Percentiles rank a stretch among this genome's conserved stretches.
phyloP scores from a whole-genome alignment of 805 yeast species.

The Hanseniaspora valbyensis region DNA sequence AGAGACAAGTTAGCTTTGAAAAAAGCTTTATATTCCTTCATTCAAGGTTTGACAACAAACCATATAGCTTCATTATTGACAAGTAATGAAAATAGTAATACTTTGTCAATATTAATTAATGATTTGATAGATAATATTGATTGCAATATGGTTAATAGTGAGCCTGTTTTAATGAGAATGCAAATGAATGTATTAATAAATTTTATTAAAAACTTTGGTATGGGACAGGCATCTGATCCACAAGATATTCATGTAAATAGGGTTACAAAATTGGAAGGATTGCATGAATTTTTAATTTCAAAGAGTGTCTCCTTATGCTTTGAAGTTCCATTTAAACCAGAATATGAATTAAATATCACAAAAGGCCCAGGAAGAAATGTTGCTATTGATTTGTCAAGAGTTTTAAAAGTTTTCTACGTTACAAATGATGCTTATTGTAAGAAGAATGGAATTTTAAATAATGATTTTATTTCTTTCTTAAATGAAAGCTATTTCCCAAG shows the following conservation, averaged over 20 bases:
- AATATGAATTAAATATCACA: constrained; percentile 46
- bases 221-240: constrained; percentile 53
- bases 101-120: constrained; percentile 49
- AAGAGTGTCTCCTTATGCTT: constrained; percentile 57
- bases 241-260: constrained; percentile 42
- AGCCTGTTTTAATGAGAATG: constrained; percentile 53
- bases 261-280: constrained; percentile 47
- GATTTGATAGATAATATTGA: constrained; percentile 52
- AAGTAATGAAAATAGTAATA: constrained; percentile 51
- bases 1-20: constrained; percentile 58
- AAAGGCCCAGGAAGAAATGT: constrained; percentile 73
- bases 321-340: constrained; percentile 68
- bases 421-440: constrained; percentile 21
- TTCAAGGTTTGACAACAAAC: constrained; percentile 63
- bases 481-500: constrained; percentile 39
- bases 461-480: constrained; percentile 36
- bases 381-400: constrained; percentile 60
- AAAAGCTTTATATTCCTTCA: constrained; percentile 55
- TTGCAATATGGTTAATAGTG: constrained; percentile 40
- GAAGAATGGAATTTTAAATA: constrained; percentile 19
- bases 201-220: constrained; percentile 53
- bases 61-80: constrained; percentile 68
- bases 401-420: constrained; percentile 52
- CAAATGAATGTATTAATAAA: constrained; percentile 60
- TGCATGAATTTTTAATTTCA: constrained; percentile 58